phyloP scores from a whole-genome alignment of 2,329 filamentous ascomycete genomes.

The Elsinoe perseae region DNA sequence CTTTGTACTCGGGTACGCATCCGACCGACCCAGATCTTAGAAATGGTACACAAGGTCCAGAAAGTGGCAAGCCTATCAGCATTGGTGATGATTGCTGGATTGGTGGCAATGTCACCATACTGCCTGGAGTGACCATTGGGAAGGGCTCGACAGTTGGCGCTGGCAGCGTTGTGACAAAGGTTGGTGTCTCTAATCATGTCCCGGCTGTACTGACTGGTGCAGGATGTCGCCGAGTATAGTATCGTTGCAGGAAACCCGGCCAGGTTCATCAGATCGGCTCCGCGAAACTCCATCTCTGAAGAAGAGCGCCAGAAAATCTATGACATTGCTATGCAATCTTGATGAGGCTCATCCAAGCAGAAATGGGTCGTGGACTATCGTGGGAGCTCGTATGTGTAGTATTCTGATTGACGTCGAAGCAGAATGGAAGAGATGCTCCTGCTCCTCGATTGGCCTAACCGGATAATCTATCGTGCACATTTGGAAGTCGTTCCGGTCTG shows the following conservation, averaged over 20 bases:
- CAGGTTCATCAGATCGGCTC: constrained; percentile 17
- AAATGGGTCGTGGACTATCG: constrained; percentile 16
- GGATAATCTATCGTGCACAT: constrained; percentile 28
- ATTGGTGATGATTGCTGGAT: constrained; percentile 80
- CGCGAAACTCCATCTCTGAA: constrained; percentile 17
- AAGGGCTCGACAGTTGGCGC: constrained; percentile 67
- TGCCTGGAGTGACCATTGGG: constrained; percentile 73
- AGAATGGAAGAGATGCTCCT: constrained; percentile 31
- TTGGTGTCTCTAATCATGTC: background rate
- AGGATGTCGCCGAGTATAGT: constrained; percentile 55
- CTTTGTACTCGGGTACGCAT: constrained; percentile 67
- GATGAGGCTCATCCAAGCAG: background rate
- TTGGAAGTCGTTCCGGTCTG: constrained; percentile 28
- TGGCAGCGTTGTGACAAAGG: constrained; percentile 74
- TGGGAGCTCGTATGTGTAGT: constrained; percentile 20
- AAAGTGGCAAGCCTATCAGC: constrained; percentile 62
- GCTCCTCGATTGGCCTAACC: constrained; percentile 27
- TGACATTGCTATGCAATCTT: constrained; percentile 16
- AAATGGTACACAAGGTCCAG: constrained; percentile 67
- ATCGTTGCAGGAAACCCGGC: constrained; percentile 59
- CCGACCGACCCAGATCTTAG: constrained; percentile 67
- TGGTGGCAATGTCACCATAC: constrained; percentile 62
- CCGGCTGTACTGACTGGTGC: constrained; percentile 13
- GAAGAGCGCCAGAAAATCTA: constrained; percentile 19
- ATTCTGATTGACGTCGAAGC: constrained; percentile 30